Conservation (phyloP, 2,329 filamentous ascomycete species). For the Graphiopsis chlorocephala region DNA sequence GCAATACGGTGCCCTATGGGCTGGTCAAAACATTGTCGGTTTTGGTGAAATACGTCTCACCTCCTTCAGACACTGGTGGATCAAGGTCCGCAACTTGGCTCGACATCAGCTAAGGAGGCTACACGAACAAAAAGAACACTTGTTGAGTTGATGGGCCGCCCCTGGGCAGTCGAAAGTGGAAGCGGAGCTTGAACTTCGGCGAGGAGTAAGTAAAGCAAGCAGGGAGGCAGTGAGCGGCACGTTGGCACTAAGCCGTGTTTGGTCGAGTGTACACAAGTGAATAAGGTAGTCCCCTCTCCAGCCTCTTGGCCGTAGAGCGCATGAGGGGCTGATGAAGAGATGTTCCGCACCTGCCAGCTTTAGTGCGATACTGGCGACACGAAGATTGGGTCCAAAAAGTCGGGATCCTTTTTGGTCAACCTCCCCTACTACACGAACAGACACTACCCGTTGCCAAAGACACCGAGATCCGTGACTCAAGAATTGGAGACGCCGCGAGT, state of each 20-base stretch:
- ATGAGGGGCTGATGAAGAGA: neutral
- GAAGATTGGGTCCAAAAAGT: neutral
- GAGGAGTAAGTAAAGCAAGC: neutral
- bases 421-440: neutral
- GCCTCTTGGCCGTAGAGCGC: neutral
- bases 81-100: neutral
- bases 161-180: neutral
- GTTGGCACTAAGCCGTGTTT: neutral
- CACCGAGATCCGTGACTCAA: neutral
- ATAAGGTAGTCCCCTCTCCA: neutral
- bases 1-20: neutral
- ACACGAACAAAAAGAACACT: neutral
- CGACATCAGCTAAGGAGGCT: neutral
- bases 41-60: neutral
- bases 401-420: neutral
- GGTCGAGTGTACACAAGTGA: neutral
- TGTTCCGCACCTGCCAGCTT: neutral
- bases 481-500: neutral
- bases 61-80: neutral
- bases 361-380: constrained; percentile 1
- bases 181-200: neutral
- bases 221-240: neutral
- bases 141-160: no score
- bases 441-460: neutral
- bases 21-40: neutral